phyloP scores from a whole-genome alignment of 1,284 basidiomycete species.

The Ganoderma meredithae region DNA sequence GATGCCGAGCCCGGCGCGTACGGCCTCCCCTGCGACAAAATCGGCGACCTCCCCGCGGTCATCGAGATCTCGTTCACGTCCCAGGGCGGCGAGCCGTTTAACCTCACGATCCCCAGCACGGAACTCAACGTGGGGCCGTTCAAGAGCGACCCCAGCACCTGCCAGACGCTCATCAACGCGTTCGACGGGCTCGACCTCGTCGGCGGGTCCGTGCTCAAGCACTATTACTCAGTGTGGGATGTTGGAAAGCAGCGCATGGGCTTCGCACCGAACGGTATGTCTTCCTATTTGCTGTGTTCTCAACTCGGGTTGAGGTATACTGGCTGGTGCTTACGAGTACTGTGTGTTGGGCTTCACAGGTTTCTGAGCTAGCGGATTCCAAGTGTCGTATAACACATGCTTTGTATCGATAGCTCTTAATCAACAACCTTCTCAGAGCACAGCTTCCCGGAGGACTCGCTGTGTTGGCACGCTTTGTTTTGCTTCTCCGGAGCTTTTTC shows the following conservation, averaged over 20 bases:
- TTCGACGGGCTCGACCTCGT: slow-evolving; percentile 57
- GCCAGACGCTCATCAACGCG: slow-evolving; percentile 65
- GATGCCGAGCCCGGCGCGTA: slow-evolving; percentile 59
- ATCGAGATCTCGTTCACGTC: slow-evolving; percentile 62
- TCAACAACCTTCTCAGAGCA: neutral
- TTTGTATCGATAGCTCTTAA: slow-evolving; percentile 2
- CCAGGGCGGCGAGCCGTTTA: slow-evolving; percentile 53
- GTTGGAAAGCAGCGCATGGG: slow-evolving; percentile 55
- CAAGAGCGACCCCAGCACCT: slow-evolving; percentile 51
- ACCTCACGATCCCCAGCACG: slow-evolving; percentile 60
- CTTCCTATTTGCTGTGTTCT: too few species aligned
- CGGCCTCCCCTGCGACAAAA: slow-evolving; percentile 57
- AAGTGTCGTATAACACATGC: neutral
- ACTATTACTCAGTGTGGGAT: slow-evolving; percentile 66
- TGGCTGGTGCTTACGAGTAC: neutral
- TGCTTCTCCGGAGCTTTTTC: neutral
- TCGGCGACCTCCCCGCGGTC: slow-evolving; percentile 52
- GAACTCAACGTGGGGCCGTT: slow-evolving; percentile 66
- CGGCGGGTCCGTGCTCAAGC: slow-evolving; percentile 60
- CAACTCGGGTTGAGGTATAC: neutral
- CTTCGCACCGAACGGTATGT: slow-evolving; percentile 50
- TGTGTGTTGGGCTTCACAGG: neutral
- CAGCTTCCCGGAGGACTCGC: neutral
- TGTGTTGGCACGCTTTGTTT: neutral
- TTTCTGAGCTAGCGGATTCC: neutral